A percentile compares a stretch with the other conserved stretches of the same genome.
phyloP scores from a whole-genome alignment of 2,329 filamentous ascomycete species.

The Ilyonectria robusta region DNA sequence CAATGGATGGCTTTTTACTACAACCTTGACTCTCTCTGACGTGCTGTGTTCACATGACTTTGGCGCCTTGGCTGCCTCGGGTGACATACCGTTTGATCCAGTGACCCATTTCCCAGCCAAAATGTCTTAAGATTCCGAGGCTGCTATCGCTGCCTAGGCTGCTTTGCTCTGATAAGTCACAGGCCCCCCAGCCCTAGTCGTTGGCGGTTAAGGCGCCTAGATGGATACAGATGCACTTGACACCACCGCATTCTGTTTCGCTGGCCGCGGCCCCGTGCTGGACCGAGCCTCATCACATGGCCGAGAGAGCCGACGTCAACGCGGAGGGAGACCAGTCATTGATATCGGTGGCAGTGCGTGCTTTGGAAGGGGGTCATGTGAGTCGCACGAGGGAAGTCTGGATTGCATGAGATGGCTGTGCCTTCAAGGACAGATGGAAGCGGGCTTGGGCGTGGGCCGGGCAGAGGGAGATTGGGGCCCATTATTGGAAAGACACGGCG shows the following conservation, averaged over 20 bases:
- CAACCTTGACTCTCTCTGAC: not conserved
- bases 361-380: not conserved
- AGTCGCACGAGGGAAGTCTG: not conserved
- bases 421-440: not conserved
- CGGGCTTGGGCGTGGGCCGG: not conserved
- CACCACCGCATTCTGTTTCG: not conserved
- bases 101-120: constrained; percentile 8
- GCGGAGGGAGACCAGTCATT: not conserved
- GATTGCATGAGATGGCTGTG: not conserved
- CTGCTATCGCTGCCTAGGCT: constrained; percentile 4
- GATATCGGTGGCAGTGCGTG: not conserved
- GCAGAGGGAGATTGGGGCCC: not conserved
- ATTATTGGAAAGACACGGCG: not conserved
- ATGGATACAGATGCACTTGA: not conserved
- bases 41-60: constrained; percentile 13
- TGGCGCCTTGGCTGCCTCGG: constrained; percentile 16
- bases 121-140: not conserved
- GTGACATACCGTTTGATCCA: constrained; percentile 13
- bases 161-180: constrained; percentile 10
- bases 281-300: constrained; percentile 1
- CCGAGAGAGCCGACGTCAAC: not conserved
- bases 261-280: constrained; percentile 1
- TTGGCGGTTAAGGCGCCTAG: not conserved
- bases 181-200: not conserved
- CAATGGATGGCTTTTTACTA: constrained; percentile 17